Evolutionary conservation across 768 basidiomycete species (phyloP), one percentile per base, ranked within the genome.

Genomic region (Serendipita sp.): DNA sequence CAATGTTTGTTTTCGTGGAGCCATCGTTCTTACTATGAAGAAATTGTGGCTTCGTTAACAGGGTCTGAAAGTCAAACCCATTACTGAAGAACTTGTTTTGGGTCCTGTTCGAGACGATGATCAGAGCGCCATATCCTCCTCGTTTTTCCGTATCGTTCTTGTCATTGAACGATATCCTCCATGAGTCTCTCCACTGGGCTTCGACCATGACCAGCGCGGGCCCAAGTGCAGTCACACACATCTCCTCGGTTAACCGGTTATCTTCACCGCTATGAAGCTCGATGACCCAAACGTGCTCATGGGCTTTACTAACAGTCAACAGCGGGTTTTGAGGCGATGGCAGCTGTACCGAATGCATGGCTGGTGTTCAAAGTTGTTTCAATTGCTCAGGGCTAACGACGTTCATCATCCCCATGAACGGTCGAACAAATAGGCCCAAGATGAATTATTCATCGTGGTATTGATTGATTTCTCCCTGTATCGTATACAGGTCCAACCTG

Each of bases 71-170:
- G 69, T 86, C 82, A 65, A 91, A 80, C 0, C 85, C 85, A 66
- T 90, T 91, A 73, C 86, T 88, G 72, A 92, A 92, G 77, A 90
- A 92, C 72, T 90, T 92, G 71, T 90, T 82, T 71, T 92, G 89
- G 64, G 78, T 77, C 65, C 76, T 78, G 64, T 80, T 81, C 2
- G 90, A 89, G 4, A 87, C 83, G 61, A 92, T 84, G 64, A 91
- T 83, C 31, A 92, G 72, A 2, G 86, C 83, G 41, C 88, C 89
- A 60, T 77, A 77, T 31, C 82, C 85, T 4, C 75, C 77, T n/a
- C 73, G 72, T 66, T 77, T 76, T 67, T 80, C 76, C 64, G 78
- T 78, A 44, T 74, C 65, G 43, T 74, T 70, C 58, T 74, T 70
- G 1, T 77, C 76, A 9, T 71, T 68, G 31, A 78, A 74, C 75